Evolutionary conservation across 2,329 filamentous ascomycete genomes (phyloP).

Genomic region (Colletotrichum tabaci): DNA sequence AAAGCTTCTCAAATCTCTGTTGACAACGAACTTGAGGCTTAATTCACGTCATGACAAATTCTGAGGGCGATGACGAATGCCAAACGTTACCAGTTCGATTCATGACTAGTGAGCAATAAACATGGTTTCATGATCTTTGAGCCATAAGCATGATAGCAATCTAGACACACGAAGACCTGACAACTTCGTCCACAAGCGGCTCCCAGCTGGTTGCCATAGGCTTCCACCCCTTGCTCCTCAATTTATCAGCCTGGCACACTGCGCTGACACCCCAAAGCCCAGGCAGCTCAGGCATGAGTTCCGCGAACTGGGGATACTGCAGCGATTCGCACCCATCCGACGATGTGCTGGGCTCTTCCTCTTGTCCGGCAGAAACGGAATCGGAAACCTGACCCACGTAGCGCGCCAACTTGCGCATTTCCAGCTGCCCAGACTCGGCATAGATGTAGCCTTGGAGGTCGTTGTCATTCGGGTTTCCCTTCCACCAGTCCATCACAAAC

Average conservation of each 20-base stretch:
- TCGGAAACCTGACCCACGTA: neutral
- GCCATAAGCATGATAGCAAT: neutral
- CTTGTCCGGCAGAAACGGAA: neutral
- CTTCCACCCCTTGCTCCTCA: conserved; percentile 9
- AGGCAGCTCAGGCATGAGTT: conserved; percentile 12
- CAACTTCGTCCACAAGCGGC: neutral
- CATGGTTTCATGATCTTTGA: neutral
- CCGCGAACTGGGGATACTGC: conserved; percentile 17
- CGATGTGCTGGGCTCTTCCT: neutral
- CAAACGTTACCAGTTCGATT: too few relatives aligned
- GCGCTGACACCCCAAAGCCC: conserved; percentile 22
- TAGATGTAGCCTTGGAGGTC: neutral
- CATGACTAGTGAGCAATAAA: too few relatives aligned
- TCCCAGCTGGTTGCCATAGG: neutral
- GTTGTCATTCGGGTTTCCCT: neutral
- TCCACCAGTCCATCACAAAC: conserved; percentile 4
- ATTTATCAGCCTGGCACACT: conserved; percentile 2
- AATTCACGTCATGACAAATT: too few relatives aligned
- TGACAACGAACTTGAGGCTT: too few relatives aligned
- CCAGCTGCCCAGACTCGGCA: conserved; percentile 11
- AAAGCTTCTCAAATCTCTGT: too few relatives aligned
- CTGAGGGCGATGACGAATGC: too few relatives aligned
- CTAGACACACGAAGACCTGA: neutral
- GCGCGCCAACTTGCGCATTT: neutral
- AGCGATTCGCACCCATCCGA: conserved; percentile 6